Percentiles rank a stretch among this genome's conserved stretches.
Conservation (phyloP, 306 rosid genomes). For the Urtica urens region DNA sequence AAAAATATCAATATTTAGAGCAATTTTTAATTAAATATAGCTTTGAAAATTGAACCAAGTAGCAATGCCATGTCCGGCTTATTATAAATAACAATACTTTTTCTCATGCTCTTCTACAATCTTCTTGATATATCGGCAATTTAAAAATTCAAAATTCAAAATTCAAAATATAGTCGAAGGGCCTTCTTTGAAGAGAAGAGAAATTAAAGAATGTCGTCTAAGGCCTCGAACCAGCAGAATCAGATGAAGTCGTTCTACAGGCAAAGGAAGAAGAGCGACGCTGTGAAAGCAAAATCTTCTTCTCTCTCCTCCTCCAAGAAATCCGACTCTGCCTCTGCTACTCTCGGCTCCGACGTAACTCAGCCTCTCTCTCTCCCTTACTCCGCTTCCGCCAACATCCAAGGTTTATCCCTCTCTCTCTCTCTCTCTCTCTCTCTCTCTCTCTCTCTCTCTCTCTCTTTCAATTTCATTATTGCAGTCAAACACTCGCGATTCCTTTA, state of each 20-base stretch:
- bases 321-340: constrained; percentile 9
- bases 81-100: too few species aligned
- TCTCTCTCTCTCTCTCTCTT: too few species aligned
- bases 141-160: constrained; percentile 1
- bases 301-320: too few species aligned
- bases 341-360: constrained; percentile 21
- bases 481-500: too few species aligned
- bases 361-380: constrained; percentile 33
- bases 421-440: background rate
- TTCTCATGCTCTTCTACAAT: too few species aligned
- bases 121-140: too few species aligned
- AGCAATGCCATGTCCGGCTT: too few species aligned
- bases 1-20: too few species aligned
- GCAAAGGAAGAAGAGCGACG: constrained; percentile 32
- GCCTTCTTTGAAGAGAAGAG: constrained; percentile 9
- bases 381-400: constrained; percentile 22
- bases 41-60: too few species aligned
- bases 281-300: background rate
- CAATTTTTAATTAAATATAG: too few species aligned
- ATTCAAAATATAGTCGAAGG: constrained; percentile 12
- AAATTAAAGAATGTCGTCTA: background rate
- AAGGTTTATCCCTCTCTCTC: constrained; percentile 24
- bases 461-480: too few species aligned
- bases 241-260: constrained; percentile 45
- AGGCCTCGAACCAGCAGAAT: too few species aligned